Evolutionary conservation across 2,329 filamentous ascomycete genomes (phyloP).

Genomic region (Colletotrichum kahawae): DNA sequence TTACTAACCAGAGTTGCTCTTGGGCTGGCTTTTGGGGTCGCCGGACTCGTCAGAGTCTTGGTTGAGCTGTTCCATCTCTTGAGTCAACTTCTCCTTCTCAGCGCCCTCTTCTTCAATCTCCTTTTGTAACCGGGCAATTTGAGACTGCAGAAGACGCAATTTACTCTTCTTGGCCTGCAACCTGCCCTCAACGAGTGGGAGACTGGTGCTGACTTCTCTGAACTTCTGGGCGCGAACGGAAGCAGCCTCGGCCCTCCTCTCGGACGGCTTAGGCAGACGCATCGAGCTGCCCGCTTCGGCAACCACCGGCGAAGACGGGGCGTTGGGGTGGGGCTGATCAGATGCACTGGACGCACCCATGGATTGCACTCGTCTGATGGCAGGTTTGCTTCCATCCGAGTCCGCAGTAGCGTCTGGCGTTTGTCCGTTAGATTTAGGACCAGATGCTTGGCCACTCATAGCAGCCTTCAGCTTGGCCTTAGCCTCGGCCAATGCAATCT

Average conservation of each 20-base stretch:
- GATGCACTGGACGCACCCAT: conserved; percentile 21
- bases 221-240: conserved; percentile 29
- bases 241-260: not conserved
- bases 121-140: conserved; percentile 52
- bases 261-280: conserved; percentile 29
- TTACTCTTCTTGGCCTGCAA: conserved; percentile 52
- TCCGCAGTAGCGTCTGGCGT: conserved; percentile 12
- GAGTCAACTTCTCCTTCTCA: conserved; percentile 37
- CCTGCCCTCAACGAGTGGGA: conserved; percentile 41
- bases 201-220: conserved; percentile 42
- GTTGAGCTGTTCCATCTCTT: conserved; percentile 27
- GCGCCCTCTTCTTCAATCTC: conserved; percentile 47
- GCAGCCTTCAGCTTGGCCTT: conserved; percentile 49
- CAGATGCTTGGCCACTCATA: conserved; percentile 4
- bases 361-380: conserved; percentile 23
- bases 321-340: conserved; percentile 23
- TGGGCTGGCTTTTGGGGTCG: conserved; percentile 9
- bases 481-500: conserved; percentile 64
- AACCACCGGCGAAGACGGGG: conserved; percentile 29
- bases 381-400: conserved; percentile 18
- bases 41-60: conserved; percentile 1
- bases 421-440: conserved; percentile 4
- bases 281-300: conserved; percentile 26
- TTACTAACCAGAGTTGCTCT: conserved; percentile 16
- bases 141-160: conserved; percentile 49